Conservation (phyloP, 129 eudicot genomes). For the Tagetes patula region DNA sequence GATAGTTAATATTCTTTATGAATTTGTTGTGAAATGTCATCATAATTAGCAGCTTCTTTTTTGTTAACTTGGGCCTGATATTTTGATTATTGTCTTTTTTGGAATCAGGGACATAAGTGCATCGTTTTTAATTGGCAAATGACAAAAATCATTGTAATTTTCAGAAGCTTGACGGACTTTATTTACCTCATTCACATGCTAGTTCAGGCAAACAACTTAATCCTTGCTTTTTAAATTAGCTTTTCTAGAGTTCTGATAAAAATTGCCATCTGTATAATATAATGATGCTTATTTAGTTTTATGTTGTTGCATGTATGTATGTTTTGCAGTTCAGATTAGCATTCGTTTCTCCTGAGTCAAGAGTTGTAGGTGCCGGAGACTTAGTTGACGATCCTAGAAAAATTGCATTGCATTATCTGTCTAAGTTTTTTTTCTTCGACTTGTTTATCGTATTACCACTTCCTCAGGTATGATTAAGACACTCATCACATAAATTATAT, state of each 20-base stretch:
- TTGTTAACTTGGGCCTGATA: not conserved
- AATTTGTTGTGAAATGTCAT: not conserved
- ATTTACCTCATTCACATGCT: conserved; percentile 73
- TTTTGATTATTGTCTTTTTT: conserved; percentile 20
- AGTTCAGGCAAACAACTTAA: conserved; percentile 61
- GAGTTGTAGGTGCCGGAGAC: conserved; percentile 92
- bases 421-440: conserved; percentile 62
- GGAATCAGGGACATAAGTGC: conserved; percentile 61
- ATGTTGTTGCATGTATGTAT: conserved; percentile 1
- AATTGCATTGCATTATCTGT: conserved; percentile 66
- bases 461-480: conserved; percentile 64
- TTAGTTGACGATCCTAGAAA: conserved; percentile 75
- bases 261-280: not conserved
- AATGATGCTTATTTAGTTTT: not conserved
- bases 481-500: not conserved
- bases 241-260: not conserved
- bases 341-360: conserved; percentile 80
- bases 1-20: not conserved
- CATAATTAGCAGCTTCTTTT: not conserved
- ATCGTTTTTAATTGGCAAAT: conserved; percentile 57
- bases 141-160: conserved; percentile 50
- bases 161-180: conserved; percentile 77
- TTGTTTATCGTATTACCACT: conserved; percentile 74
- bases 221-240: not conserved
- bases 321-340: conserved; percentile 67